A percentile compares a stretch with the other conserved stretches of the same genome.
Conservation (phyloP, 108 stramenopile genomes). For the Licmophora abbreviata region DNA sequence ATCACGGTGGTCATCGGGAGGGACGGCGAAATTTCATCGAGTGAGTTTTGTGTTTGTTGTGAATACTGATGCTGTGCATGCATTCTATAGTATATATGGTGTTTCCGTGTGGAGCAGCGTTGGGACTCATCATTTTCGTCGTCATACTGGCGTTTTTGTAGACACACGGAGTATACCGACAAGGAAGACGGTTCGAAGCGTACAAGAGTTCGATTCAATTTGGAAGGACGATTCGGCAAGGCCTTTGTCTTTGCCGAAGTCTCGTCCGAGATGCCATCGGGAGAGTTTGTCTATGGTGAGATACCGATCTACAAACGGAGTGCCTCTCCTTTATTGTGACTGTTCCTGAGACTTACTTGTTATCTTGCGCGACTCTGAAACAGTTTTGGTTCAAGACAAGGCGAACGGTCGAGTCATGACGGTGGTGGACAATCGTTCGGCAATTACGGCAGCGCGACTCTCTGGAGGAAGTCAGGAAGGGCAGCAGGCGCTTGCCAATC, state of each 20-base stretch:
- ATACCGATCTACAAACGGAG: background rate
- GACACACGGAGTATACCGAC: slow-evolving; percentile 77
- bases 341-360: background rate
- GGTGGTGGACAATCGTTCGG: slow-evolving; percentile 67
- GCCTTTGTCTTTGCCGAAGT: slow-evolving; percentile 90
- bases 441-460: slow-evolving; percentile 46
- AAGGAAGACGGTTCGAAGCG: slow-evolving; percentile 83
- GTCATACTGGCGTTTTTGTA: no score
- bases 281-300: slow-evolving; percentile 82
- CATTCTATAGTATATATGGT: no score
- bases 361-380: background rate
- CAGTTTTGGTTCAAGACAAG: slow-evolving; percentile 88
- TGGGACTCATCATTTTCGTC: no score
- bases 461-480: slow-evolving; percentile 13
- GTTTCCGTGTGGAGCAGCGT: no score
- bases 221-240: slow-evolving; percentile 80
- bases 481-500: slow-evolving; percentile 3
- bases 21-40: slow-evolving; percentile 94
- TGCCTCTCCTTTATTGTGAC: background rate
- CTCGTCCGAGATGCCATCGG: slow-evolving; percentile 61
- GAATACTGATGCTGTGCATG: no score
- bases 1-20: slow-evolving; percentile 91
- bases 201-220: slow-evolving; percentile 85
- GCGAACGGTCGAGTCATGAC: slow-evolving; percentile 67
- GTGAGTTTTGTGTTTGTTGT: no score